Percentiles rank a stretch among this genome's conserved stretches.
Conservation (phyloP, 306 rosid genomes). For the Inga leiocalycina region DNA sequence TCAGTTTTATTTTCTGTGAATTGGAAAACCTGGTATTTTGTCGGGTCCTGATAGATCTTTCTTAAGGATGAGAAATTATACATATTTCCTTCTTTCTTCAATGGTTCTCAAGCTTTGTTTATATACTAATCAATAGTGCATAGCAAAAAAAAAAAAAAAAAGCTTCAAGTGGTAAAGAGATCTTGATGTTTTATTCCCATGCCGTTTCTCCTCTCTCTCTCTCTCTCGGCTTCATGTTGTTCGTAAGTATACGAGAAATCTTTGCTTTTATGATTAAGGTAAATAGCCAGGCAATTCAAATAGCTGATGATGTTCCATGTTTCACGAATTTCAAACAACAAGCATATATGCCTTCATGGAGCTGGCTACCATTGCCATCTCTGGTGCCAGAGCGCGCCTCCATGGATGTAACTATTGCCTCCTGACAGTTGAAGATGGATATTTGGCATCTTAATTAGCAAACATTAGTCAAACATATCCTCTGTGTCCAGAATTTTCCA, state of each 20-base stretch:
- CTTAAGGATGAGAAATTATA: neutral
- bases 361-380: neutral
- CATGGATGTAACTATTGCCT: conserved; percentile 2
- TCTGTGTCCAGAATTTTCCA: neutral
- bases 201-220: neutral
- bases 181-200: conserved; percentile 15
- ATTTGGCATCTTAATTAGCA: neutral
- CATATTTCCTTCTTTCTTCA: neutral
- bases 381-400: neutral
- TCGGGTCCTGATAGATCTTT: neutral
- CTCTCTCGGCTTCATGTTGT: neutral
- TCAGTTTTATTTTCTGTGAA: conserved; percentile 9
- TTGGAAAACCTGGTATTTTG: neutral
- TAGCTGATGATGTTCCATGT: neutral
- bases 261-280: neutral
- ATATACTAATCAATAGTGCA: neutral
- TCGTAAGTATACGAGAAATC: neutral
- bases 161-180: neutral
- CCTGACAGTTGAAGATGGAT: neutral
- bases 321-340: neutral
- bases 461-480: neutral
- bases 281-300: neutral
- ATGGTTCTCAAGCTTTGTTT: neutral
- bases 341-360: neutral
- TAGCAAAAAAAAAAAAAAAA: neutral